phyloP scores from a whole-genome alignment of 305 asterid species.

The Fraxinus velutina region DNA sequence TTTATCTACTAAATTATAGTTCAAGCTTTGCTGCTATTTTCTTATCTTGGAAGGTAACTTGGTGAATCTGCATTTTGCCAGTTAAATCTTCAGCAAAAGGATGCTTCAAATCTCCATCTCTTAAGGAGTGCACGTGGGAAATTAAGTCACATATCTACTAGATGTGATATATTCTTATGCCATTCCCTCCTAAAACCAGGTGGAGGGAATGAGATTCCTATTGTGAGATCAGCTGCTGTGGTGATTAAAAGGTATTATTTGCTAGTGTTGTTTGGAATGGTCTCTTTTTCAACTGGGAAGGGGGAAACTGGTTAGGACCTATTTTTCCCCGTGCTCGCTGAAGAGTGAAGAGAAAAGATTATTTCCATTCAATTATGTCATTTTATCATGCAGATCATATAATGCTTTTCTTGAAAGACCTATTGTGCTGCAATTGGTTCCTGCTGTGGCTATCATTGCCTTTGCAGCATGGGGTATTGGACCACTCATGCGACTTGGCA shows the following conservation, averaged over 20 bases:
- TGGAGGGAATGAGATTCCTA: conserved; percentile 28
- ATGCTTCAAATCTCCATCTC: conserved; percentile 31
- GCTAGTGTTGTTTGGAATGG: conserved; percentile 13
- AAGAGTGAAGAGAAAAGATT: background rate
- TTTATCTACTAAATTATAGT: background rate
- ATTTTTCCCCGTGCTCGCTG: background rate
- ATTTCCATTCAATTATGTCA: background rate
- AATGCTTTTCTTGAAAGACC: conserved; percentile 55
- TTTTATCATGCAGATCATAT: conserved; percentile 58
- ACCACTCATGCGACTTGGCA: conserved; percentile 66
- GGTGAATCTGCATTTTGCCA: background rate
- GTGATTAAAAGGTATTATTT: background rate
- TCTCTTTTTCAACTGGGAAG: background rate
- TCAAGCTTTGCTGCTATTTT: conserved; percentile 2
- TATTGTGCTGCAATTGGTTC: conserved; percentile 54
- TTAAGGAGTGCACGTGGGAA: conserved; percentile 25
- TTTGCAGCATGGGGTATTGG: conserved; percentile 91
- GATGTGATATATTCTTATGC: conserved; percentile 30
- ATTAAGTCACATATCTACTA: conserved; percentile 15
- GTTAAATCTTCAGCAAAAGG: conserved; percentile 32
- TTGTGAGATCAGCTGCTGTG: conserved; percentile 8
- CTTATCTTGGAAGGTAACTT: background rate
- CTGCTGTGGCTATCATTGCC: conserved; percentile 65
- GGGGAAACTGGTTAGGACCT: background rate
- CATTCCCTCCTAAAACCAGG: conserved; percentile 35